A percentile compares a stretch with the other conserved stretches of the same genome.
These are phyloP conservation scores for Lizonia empirigonia DNA, from an alignment of 2,329 filamentous ascomycete genomes.

Conservation along the genomic window DNA sequence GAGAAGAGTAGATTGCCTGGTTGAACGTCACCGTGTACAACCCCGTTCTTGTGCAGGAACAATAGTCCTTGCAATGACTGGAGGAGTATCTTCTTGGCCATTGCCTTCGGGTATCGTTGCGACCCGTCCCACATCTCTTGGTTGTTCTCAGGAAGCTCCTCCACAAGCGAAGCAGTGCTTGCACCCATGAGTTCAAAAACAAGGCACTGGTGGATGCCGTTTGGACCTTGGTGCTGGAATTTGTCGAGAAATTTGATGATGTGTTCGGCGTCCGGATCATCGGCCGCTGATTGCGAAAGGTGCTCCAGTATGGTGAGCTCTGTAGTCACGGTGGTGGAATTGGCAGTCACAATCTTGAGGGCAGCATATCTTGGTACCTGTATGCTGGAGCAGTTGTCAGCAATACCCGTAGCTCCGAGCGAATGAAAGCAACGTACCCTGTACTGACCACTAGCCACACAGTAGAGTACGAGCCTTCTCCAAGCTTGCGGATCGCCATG, in stretches of 20 bases:
- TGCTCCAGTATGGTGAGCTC: slow-evolving; percentile 12
- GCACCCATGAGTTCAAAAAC: slow-evolving; percentile 16
- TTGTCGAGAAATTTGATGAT: slow-evolving; percentile 4
- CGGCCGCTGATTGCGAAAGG: slow-evolving; percentile 5
- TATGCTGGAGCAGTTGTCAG: not conserved
- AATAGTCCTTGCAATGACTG: slow-evolving; percentile 48
- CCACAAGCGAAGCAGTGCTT: slow-evolving; percentile 15
- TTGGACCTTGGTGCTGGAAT: slow-evolving; percentile 16
- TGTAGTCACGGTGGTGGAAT: slow-evolving; percentile 1
- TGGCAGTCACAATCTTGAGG: slow-evolving; percentile 20
- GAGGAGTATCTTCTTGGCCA: slow-evolving; percentile 41
- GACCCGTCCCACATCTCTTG: slow-evolving; percentile 15
- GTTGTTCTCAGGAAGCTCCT: slow-evolving; percentile 21
- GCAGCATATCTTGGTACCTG: slow-evolving; percentile 19
- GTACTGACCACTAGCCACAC: slow-evolving; percentile 7
- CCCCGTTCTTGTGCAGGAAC: slow-evolving; percentile 48
- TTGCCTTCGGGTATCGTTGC: slow-evolving; percentile 25
- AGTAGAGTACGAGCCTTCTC: slow-evolving; percentile 6
- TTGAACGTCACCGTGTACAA: slow-evolving; percentile 52
- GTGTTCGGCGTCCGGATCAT: slow-evolving; percentile 5
- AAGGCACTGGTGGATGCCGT: slow-evolving; percentile 16
- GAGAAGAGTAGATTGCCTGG: slow-evolving; percentile 49
- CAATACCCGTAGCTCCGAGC: not conserved
- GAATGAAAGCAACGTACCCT: not conserved
- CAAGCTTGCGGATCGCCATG: slow-evolving; percentile 8